A percentile compares a stretch with the other conserved stretches of the same genome.
Evolutionary conservation across 495 filamentous ascomycete species (phyloP).

Genomic region (Amorphotheca resinae): DNA sequence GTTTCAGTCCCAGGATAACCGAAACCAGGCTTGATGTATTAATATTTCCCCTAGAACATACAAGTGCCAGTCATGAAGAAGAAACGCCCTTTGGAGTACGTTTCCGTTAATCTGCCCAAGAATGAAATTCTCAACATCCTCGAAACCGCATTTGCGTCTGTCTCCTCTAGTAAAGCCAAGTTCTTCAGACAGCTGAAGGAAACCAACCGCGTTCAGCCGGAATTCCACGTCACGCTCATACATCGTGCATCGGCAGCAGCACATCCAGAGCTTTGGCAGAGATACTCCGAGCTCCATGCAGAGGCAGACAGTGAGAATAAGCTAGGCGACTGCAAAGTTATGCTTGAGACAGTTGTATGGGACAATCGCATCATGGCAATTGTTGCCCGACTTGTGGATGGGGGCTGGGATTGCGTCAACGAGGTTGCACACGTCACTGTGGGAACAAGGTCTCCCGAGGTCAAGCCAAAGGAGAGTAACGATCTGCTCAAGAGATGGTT

Average conservation of each 20-base stretch:
- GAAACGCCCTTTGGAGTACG: slow-evolving; percentile 55
- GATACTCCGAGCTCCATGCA: slow-evolving; percentile 41
- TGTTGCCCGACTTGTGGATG: slow-evolving; percentile 54
- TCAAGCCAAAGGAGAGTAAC: slow-evolving; percentile 94
- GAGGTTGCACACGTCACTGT: slow-evolving; percentile 77
- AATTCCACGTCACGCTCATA: slow-evolving; percentile 92
- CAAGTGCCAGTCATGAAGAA: slow-evolving; percentile 20
- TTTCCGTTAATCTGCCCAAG: slow-evolving; percentile 52
- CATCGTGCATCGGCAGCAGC: slow-evolving; percentile 53
- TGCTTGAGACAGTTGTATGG: slow-evolving; percentile 56
- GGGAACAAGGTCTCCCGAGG: slow-evolving; percentile 53
- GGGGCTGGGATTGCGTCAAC: slow-evolving; percentile 64
- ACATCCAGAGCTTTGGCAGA: slow-evolving; percentile 56
- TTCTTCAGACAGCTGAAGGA: slow-evolving; percentile 69
- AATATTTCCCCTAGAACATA: slow-evolving; percentile 11
- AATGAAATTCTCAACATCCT: slow-evolving; percentile 47
- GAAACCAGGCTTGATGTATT: background rate
- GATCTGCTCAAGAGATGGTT: slow-evolving; percentile 63
- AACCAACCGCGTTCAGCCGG: slow-evolving; percentile 57
- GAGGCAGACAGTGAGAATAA: slow-evolving; percentile 24
- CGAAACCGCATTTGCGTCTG: slow-evolving; percentile 49
- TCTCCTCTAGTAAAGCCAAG: slow-evolving; percentile 34
- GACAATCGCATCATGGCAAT: slow-evolving; percentile 79
- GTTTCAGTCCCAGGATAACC: background rate
- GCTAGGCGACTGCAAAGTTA: slow-evolving; percentile 35